Evolutionary conservation across 352 stramenopile genomes (phyloP).

Genomic region (Plasmopara halstedii): DNA sequence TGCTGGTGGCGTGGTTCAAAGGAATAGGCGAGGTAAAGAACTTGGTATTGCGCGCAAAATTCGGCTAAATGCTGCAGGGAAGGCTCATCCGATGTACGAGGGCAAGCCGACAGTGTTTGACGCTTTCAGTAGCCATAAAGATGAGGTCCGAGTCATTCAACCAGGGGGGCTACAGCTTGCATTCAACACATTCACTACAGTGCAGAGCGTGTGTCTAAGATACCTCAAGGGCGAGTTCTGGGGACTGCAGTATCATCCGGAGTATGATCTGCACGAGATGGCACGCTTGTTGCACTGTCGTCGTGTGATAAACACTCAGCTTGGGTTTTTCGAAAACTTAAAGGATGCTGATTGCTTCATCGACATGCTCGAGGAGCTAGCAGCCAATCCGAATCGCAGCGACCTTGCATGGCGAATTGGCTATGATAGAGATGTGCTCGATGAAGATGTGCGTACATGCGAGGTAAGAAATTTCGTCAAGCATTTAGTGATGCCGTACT

Average conservation of each 20-base stretch:
- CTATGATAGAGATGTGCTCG: conserved; percentile 59
- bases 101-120: conserved; percentile 63
- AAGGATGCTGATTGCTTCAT: conserved; percentile 40
- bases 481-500: conserved; percentile 63
- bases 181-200: conserved; percentile 46
- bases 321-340: conserved; percentile 58
- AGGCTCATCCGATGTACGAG: conserved; percentile 67
- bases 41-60: conserved; percentile 66
- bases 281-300: conserved; percentile 61
- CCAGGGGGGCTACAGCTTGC: conserved; percentile 42
- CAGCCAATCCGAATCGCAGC: conserved; percentile 36
- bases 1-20: conserved; percentile 42
- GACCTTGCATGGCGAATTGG: conserved; percentile 61
- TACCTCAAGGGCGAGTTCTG: conserved; percentile 71
- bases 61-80: conserved; percentile 37
- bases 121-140: conserved; percentile 70
- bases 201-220: conserved; percentile 48
- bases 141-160: conserved; percentile 57
- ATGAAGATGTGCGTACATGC: conserved; percentile 52
- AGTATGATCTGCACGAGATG: conserved; percentile 76
- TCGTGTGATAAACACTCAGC: conserved; percentile 45
- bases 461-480: conserved; percentile 73
- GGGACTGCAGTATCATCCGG: conserved; percentile 69
- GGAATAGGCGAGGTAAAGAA: conserved; percentile 64
- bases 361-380: conserved; percentile 45